phyloP scores from a whole-genome alignment of 352 stramenopile species.

The Phytophthora sojae region DNA sequence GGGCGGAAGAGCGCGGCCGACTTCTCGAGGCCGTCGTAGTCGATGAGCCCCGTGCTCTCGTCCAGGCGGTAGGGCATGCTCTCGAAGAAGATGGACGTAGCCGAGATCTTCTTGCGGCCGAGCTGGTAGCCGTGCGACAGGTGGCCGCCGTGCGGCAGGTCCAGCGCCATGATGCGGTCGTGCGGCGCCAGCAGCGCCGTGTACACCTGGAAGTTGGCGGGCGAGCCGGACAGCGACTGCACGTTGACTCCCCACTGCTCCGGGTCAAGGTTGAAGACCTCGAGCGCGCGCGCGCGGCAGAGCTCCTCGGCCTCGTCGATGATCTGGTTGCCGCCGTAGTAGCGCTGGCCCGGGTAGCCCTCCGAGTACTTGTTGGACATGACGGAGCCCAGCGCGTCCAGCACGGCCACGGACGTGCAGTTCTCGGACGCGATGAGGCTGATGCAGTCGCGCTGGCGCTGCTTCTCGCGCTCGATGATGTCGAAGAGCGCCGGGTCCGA shows the following conservation, averaged over 20 bases:
- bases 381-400: slow-evolving; percentile 98
- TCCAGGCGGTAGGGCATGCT: slow-evolving; percentile 99
- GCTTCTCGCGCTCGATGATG: slow-evolving; percentile 98
- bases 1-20: slow-evolving; percentile 94
- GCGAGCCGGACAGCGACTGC: slow-evolving; percentile 97
- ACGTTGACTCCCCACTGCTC: slow-evolving; percentile 97
- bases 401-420: slow-evolving; percentile 97
- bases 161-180: slow-evolving; percentile 98
- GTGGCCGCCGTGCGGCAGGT: slow-evolving; percentile 98
- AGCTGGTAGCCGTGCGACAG: slow-evolving; percentile 99
- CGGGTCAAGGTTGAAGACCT: slow-evolving; percentile 97
- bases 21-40: slow-evolving; percentile 99
- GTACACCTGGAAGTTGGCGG: slow-evolving; percentile 99
- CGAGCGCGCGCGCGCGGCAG: slow-evolving; percentile 97
- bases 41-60: slow-evolving; percentile 96
- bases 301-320: slow-evolving; percentile 99
- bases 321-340: slow-evolving; percentile 99
- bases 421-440: slow-evolving; percentile 99
- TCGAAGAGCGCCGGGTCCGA: slow-evolving; percentile 94
- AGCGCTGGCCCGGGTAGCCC: slow-evolving; percentile 94
- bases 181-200: slow-evolving; percentile 98
- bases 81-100: slow-evolving; percentile 99
- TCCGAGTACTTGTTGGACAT: slow-evolving; percentile 99
- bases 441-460: slow-evolving; percentile 97
- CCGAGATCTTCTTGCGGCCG: slow-evolving; percentile 99